Conservation (phyloP, 345 rosid species). For the Trapa incisa region DNA sequence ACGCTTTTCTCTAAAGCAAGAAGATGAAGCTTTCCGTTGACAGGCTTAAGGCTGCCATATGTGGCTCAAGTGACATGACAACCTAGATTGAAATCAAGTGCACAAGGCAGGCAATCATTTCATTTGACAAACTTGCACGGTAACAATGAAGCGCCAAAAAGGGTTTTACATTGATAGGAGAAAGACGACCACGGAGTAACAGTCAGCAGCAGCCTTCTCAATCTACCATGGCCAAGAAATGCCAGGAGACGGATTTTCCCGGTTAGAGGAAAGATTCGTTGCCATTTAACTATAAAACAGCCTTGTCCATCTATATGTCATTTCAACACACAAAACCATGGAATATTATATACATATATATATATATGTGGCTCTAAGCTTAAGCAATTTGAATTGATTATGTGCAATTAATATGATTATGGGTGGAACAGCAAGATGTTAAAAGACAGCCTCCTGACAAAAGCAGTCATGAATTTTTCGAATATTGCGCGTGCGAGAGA, state of each 20-base stretch:
- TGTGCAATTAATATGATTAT: background rate
- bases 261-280: background rate
- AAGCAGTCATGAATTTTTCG: conserved; percentile 73
- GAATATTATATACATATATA: background rate
- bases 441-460: conserved; percentile 68
- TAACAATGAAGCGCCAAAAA: background rate
- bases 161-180: background rate
- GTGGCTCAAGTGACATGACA: background rate
- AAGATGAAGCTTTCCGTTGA: conserved; percentile 7
- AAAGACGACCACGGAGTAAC: background rate
- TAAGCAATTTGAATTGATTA: background rate
- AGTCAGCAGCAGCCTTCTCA: no score
- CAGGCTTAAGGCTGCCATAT: conserved; percentile 4
- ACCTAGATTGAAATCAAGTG: background rate
- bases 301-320: background rate
- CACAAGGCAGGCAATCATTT: conserved; percentile 1
- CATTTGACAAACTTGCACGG: background rate
- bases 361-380: background rate
- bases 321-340: background rate
- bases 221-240: background rate
- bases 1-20: conserved; percentile 11
- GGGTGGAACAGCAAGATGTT: conserved; percentile 2
- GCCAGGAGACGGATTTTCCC: background rate
- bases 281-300: background rate
- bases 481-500: conserved; percentile 20